Percentiles rank a stretch among this genome's conserved stretches.
These are phyloP conservation scores for Tuber calosporum DNA, from an alignment of 495 filamentous ascomycete species.

Conservation along the genomic window DNA sequence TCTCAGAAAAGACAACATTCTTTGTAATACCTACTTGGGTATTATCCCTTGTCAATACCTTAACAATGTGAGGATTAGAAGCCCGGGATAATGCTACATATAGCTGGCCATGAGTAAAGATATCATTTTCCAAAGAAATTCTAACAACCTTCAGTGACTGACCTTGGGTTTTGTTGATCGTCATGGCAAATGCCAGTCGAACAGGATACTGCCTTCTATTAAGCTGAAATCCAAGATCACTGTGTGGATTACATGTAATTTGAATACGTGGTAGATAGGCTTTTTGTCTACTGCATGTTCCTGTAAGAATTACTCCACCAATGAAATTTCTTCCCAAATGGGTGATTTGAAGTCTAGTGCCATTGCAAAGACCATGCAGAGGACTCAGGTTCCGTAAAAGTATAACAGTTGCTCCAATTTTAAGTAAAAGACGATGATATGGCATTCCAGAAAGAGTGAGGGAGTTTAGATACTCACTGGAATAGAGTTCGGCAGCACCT, in stretches of 20 bases:
- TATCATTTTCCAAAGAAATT: not conserved
- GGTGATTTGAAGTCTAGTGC: too few relatives aligned
- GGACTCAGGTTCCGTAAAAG: too few relatives aligned
- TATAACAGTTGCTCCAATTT: too few relatives aligned
- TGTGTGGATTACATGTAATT: not conserved
- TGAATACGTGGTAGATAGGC: too few relatives aligned
- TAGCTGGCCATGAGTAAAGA: not conserved
- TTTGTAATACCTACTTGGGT: not conserved
- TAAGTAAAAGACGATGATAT: too few relatives aligned
- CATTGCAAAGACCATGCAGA: too few relatives aligned
- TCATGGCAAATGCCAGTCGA: slow-evolving; percentile 1
- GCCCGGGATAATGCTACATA: not conserved
- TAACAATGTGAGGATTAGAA: not conserved
- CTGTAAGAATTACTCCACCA: too few relatives aligned
- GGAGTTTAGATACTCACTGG: not conserved
- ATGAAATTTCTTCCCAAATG: too few relatives aligned
- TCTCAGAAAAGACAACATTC: not conserved
- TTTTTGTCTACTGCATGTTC: too few relatives aligned
- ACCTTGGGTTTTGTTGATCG: slow-evolving; percentile 4
- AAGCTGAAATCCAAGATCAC: not conserved
- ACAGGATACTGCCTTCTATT: slow-evolving; percentile 1
- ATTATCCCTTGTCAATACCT: not conserved
- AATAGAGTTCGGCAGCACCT: not conserved
- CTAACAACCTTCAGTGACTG: not conserved
- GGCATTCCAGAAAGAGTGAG: too few relatives aligned